Evolutionary conservation across 768 basidiomycete genomes (phyloP), one percentile per base, ranked within the genome.

Genomic region (Tulasnella sp.): DNA sequence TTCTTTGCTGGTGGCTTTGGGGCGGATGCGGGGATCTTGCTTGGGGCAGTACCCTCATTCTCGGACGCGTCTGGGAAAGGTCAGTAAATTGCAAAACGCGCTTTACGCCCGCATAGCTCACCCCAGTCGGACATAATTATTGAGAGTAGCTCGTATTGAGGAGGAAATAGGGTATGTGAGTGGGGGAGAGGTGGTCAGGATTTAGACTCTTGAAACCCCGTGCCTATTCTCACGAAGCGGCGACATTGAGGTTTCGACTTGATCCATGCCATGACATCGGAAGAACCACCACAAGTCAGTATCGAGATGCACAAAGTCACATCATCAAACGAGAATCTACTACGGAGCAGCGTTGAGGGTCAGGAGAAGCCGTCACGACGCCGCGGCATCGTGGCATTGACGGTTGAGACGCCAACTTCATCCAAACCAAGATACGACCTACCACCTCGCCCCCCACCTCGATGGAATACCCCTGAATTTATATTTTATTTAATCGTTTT

Each of bases 401-500:
- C 79, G 28, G 72, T 80, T 41, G 72, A 72, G 44, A 80, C 79
- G 18, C 79, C 79, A 28, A 80, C 79, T 18, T 77, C 76, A 20
- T 80, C 79, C 69, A 31, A 46, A 73, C 72, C 79, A 48, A 46
- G 72, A 74, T 44, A 46, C n/a, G 46, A 46, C 28, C 18, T 73
- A 12, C 42, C 42, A 40, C 42, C 72, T 16, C 79, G 46, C 34
- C 85, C 87, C 3, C 87, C 88, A 2, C 83, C 93, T 34, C 87
- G 94, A 86, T 98, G 97, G 97, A 87, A 85, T 64, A 93, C 94
- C 0, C 85, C 87, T 14, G 98, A 99, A 85, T 98, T 97, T 87
- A 88, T 90, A 82, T 83, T 93, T 58, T 99, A 98, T 86, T 91
- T 88, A 81, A 81, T 91, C 44, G 87, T 92, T 2, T 90, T 92